Evolutionary conservation across 768 basidiomycete species (phyloP).

Genomic region (Termitomyces sp.): DNA sequence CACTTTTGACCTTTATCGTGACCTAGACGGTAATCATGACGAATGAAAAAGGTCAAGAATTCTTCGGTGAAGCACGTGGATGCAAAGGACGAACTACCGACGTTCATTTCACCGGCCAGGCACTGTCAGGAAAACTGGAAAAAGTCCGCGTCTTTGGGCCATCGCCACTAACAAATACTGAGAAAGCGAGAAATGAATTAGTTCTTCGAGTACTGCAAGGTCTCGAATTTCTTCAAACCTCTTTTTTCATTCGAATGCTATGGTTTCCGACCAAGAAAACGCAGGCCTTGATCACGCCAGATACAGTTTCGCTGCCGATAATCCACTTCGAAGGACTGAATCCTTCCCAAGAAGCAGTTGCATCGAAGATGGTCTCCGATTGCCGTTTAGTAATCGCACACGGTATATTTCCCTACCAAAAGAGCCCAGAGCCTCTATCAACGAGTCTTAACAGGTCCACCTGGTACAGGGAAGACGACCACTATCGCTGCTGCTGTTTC

Average conservation of each 20-base stretch:
- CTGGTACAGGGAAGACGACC: constrained; percentile 54
- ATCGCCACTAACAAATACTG: constrained; percentile 37
- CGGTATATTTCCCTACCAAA: constrained; percentile 23
- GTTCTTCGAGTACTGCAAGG: constrained; percentile 36
- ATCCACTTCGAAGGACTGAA: constrained; percentile 26
- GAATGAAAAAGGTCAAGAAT: constrained; percentile 27
- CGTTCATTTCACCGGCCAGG: constrained; percentile 24
- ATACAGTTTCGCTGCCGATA: not conserved
- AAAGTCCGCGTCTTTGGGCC: constrained; percentile 41
- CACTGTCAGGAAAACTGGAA: constrained; percentile 23
- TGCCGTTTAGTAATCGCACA: constrained; percentile 36
- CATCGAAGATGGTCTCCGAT: constrained; percentile 32
- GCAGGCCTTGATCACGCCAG: not conserved
- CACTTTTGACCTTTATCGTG: not conserved
- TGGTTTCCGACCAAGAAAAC: constrained; percentile 34
- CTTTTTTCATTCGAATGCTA: constrained; percentile 34
- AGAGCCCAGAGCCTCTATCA: not conserved
- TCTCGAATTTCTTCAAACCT: constrained; percentile 23
- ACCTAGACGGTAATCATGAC: constrained; percentile 32
- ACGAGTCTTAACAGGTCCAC: constrained; percentile 35
- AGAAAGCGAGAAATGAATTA: constrained; percentile 37
- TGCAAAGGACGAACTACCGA: constrained; percentile 35
- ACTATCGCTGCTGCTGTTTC: constrained; percentile 45
- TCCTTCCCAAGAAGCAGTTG: constrained; percentile 36
- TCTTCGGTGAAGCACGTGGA: constrained; percentile 29